Evolutionary conservation across 345 rosid species (phyloP), one percentile per base, ranked within the genome.

Genomic region (Euphorbia lathyris): DNA sequence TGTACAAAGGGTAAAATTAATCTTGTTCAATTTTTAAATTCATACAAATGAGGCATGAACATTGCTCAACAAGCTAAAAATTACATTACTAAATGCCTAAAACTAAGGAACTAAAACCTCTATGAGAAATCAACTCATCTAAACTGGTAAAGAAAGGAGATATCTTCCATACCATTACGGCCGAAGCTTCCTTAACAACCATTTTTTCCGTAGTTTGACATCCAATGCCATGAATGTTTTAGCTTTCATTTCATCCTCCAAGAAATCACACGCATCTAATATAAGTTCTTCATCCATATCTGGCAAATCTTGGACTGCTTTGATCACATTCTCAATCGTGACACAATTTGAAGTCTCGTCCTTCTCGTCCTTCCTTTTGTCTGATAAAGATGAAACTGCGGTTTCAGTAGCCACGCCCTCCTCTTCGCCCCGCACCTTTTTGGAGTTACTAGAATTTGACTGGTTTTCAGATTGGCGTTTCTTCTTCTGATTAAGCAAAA

Each of bases 211-310:
- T 48, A 92, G 75, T 79, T 86, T 92, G 55, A 79, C 79, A 83
- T 88, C 90, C 74, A 90, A 71, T 27, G 95, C 93, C 84, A 92
- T 75, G 64, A 93, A 93, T 34, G 92, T 88, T 82, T 84, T 90
- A 1, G 93, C 95, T 77, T 83, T 90, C 61, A 78, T 65, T 74
- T 90, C 97, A 73, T 93, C 96, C 81, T 93, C 97, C 10, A 88
- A 80, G 47, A 90, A 80, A 79, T 92, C 96, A 66, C 96, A 92
- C 13, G 98, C 98, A 74, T 93, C 98, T 63, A 93, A 63, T 79
- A 90, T 80, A 58, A 90, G 89, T 51, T 93, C 98, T 58, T 88
- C 97, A 60, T 93, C 97, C 89, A 93, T 86, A 52, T 86, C 91
- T 19, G 93, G 87, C 60, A 90, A 77, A 2, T 81, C 88, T 77